Percentiles rank a stretch among this genome's conserved stretches.
phyloP scores from a whole-genome alignment of 805 yeast genomes.

The Candida boidinii region DNA sequence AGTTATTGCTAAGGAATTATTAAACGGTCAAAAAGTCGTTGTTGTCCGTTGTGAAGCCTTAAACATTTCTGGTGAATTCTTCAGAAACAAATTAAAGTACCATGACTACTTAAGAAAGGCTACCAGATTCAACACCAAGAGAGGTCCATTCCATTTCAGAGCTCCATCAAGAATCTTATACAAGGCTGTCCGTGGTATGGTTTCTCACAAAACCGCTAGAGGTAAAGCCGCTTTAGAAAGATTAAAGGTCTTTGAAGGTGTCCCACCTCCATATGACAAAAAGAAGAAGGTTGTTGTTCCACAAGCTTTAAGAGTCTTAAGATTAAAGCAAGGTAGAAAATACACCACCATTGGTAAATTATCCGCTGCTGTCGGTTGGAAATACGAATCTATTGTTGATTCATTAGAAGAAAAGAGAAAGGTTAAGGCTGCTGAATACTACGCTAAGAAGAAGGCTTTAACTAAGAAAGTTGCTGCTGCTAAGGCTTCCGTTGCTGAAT shows the following conservation, averaged over 20 bases:
- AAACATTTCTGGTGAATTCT: constrained; percentile 99
- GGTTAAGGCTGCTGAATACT: constrained; percentile 98
- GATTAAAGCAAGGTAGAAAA: constrained; percentile 99
- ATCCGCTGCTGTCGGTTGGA: constrained; percentile 98
- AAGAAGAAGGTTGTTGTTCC: constrained; percentile 99
- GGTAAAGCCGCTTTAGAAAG: constrained; percentile 99
- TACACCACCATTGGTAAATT: constrained; percentile 97
- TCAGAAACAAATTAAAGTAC: constrained; percentile 99
- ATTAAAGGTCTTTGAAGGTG: constrained; percentile 99
- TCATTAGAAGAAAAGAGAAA: constrained; percentile 99
- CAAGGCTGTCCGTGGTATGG: constrained; percentile 99
- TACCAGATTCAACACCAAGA: constrained; percentile 96
- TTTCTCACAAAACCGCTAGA: constrained; percentile 99
- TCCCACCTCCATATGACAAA: constrained; percentile 99
- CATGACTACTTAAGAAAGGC: constrained; percentile 99
- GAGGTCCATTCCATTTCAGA: constrained; percentile 99
- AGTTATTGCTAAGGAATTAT: constrained; percentile 95
- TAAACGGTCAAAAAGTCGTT: constrained; percentile 96
- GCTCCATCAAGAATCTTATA: constrained; percentile 99
- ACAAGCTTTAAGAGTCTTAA: constrained; percentile 97
- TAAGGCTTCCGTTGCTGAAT: constrained; percentile 75
- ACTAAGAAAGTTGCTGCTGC: constrained; percentile 88
- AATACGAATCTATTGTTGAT: constrained; percentile 96
- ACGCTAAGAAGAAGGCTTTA: constrained; percentile 96
- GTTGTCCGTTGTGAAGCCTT: constrained; percentile 96